phyloP scores from a whole-genome alignment of 306 rosid species.

The Pterocarpus macrocarpus region DNA sequence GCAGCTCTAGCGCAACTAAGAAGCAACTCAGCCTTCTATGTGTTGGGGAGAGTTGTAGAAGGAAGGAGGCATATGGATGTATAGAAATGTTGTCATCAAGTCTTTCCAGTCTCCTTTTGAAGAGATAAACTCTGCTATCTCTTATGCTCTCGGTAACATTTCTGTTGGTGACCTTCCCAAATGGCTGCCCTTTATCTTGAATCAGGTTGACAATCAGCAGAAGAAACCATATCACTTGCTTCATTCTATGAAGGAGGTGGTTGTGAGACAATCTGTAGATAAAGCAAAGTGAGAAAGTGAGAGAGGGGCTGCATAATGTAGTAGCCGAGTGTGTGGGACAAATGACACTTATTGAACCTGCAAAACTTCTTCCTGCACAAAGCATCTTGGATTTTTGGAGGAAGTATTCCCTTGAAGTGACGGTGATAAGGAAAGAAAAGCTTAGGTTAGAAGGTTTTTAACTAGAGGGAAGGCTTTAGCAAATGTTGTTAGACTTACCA shows the following conservation, averaged over 20 bases:
- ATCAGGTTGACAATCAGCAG: conserved; percentile 99
- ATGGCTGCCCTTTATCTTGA: conserved; percentile 96
- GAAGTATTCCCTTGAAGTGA: conserved; percentile 77
- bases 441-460: conserved; percentile 73
- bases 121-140: conserved; percentile 99
- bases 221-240: conserved; percentile 97
- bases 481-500: conserved; percentile 70
- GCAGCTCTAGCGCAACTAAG: conserved; percentile 92
- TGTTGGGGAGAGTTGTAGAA: conserved; percentile 96
- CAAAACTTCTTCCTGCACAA: conserved; percentile 97
- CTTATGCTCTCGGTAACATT: conserved; percentile 98
- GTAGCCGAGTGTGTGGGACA: conserved; percentile 98
- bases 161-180: conserved; percentile 97
- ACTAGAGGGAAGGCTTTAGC: conserved; percentile 90
- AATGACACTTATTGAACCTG: conserved; percentile 96
- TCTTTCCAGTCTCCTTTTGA: conserved; percentile 99
- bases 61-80: conserved; percentile 82
- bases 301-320: conserved; percentile 96
- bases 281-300: conserved; percentile 97
- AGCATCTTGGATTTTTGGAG: conserved; percentile 87
- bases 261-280: conserved; percentile 96
- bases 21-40: conserved; percentile 96
- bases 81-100: conserved; percentile 96
- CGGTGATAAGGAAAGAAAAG: conserved; percentile 75
- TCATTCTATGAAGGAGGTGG: conserved; percentile 99